A percentile compares a stretch with the other conserved stretches of the same genome.
phyloP scores from a whole-genome alignment of 768 basidiomycete species.

The Lactarius pseudohatsudake region DNA sequence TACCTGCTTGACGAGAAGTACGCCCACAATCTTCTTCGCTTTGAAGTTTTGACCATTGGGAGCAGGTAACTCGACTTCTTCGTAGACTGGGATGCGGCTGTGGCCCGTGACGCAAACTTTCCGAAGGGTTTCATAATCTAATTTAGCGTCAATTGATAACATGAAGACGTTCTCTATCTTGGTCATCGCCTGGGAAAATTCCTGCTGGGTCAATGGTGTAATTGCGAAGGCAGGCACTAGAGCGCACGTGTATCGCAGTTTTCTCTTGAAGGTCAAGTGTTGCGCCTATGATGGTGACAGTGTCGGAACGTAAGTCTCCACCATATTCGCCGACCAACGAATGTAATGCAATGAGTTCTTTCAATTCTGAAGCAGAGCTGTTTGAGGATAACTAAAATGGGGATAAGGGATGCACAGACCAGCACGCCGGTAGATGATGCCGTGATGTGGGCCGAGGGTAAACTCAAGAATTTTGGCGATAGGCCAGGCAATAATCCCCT shows the following conservation, averaged over 20 bases:
- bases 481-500: slow-evolving; percentile 82
- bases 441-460: slow-evolving; percentile 79
- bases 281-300: slow-evolving; percentile 86
- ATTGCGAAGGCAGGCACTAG: background rate
- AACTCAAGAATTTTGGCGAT: slow-evolving; percentile 80
- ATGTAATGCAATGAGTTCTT: slow-evolving; percentile 90
- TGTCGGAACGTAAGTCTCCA: slow-evolving; percentile 84
- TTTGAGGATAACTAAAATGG: background rate
- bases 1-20: slow-evolving; percentile 80
- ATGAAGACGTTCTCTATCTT: slow-evolving; percentile 80
- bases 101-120: slow-evolving; percentile 29
- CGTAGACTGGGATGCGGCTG: slow-evolving; percentile 31
- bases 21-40: slow-evolving; percentile 82
- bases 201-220: background rate
- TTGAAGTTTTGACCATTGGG: slow-evolving; percentile 40
- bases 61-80: slow-evolving; percentile 30
- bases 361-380: slow-evolving; percentile 48
- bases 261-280: slow-evolving; percentile 90
- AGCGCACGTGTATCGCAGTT: slow-evolving; percentile 53
- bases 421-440: slow-evolving; percentile 84
- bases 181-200: slow-evolving; percentile 63
- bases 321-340: slow-evolving; percentile 68
- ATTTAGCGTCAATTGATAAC: slow-evolving; percentile 79
- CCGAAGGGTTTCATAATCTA: slow-evolving; percentile 73
- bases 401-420: slow-evolving; percentile 29